Evolutionary conservation across 306 rosid species (phyloP), one percentile per base, ranked within the genome.

Genomic region (Cicer cuneatum): DNA sequence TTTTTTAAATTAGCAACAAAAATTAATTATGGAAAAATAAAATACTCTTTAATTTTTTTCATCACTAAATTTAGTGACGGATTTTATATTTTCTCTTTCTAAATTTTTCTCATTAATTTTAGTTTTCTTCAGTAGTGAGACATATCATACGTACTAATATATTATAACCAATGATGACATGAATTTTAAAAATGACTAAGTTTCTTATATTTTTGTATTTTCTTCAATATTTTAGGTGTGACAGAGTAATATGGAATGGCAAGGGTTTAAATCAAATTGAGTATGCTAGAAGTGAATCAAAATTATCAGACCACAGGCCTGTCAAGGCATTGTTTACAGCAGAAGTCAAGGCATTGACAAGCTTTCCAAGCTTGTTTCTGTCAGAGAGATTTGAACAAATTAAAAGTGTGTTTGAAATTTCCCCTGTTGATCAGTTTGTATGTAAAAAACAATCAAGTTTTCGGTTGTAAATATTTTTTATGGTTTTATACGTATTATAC

Each of bases 281-380:
- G 45, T 92, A 92, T 81, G 41, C 40, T 4, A 85, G 98, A 74
- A 87, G 89, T 45, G 96, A 87, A 75, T 82, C 86, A 69, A 88
- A 83, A 51, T 60, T 90, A 62, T 92, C 98, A 0, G 98, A 92
- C 51, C 98, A 92, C 77, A 85, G 93, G 43, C 98, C 98, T 1
- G 94, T 92, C 0, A 92, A 84, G 72, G 92, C 93, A 48, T 69
- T 88, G 12, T 88, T 92, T 59, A 83, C 74, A 0, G 89, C 86
- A 39, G 84, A 87, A 83, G 89, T 87, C 35, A 73, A 58, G 46
- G 82, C 66, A 12, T 29, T 79, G 10, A 49, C 71, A 57, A 66
- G 63, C 18, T 59, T 84, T 7, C 82, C 74, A 2, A 71, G 80
- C 47, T 82, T 85, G 64, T 88, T 85, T 75, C 65, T 83, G 1